Evolutionary conservation across 2,329 filamentous ascomycete genomes (phyloP).

Genomic region (Verticillium albo-atrum): DNA sequence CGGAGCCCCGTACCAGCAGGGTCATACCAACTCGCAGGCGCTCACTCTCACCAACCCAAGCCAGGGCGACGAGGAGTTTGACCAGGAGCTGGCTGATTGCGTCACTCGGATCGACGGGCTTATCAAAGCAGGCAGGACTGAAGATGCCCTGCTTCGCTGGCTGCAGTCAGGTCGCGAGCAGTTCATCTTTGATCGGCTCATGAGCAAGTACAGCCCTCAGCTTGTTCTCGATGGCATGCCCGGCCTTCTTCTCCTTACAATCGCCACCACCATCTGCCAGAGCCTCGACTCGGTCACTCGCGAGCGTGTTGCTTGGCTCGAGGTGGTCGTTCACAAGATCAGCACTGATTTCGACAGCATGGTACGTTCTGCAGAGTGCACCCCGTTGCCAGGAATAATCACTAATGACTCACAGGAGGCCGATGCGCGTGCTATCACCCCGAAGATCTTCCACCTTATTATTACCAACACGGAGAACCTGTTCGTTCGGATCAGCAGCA

Average conservation of each 20-base stretch:
- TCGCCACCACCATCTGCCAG: conserved; percentile 59
- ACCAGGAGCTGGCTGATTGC: conserved; percentile 48
- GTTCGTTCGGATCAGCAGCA: conserved; percentile 44
- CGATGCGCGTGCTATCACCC: conserved; percentile 50
- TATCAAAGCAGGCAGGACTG: conserved; percentile 57
- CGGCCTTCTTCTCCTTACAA: conserved; percentile 58
- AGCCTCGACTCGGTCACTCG: conserved; percentile 50
- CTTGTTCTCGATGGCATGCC: conserved; percentile 52
- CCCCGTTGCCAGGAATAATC: not conserved
- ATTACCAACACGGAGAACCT: conserved; percentile 48
- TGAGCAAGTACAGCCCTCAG: conserved; percentile 45
- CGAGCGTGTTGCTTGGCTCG: conserved; percentile 56
- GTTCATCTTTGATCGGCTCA: conserved; percentile 56
- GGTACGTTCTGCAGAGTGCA: conserved; percentile 36
- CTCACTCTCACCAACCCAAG: conserved; percentile 4
- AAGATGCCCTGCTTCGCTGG: conserved; percentile 63
- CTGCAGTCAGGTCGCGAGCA: conserved; percentile 60
- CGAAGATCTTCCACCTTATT: conserved; percentile 52
- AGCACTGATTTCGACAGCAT: conserved; percentile 40
- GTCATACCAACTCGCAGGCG: conserved; percentile 16
- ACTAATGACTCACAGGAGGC: conserved; percentile 39
- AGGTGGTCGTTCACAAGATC: conserved; percentile 53
- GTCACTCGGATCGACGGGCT: conserved; percentile 57
- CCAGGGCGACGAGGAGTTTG: conserved; percentile 13
- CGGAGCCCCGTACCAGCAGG: conserved; percentile 22